These are phyloP conservation scores for Acacia concinna DNA, from an alignment of 331 rosid genomes.

Conservation along the genomic window DNA sequence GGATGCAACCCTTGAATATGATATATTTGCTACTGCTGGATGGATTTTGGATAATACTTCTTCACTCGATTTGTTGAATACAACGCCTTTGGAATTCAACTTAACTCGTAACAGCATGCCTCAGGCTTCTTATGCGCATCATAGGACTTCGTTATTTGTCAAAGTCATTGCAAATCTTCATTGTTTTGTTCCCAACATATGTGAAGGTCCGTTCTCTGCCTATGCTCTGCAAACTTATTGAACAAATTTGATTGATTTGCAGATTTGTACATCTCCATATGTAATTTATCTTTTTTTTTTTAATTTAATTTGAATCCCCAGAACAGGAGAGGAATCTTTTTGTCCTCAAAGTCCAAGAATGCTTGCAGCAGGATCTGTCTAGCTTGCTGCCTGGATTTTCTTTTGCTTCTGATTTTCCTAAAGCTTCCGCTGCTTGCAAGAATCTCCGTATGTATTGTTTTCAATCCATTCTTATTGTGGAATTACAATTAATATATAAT, in stretches of 20 bases:
- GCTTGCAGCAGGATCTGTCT: conserved; percentile 60
- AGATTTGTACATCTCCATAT: conserved; percentile 10
- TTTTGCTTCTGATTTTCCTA: conserved; percentile 48
- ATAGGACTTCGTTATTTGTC: conserved; percentile 77
- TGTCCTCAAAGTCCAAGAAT: conserved; percentile 63
- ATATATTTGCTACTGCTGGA: conserved; percentile 66
- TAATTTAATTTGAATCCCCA: conserved; percentile 35
- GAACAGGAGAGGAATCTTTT: conserved; percentile 81
- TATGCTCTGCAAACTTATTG: conserved; percentile 25
- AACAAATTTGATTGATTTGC: conserved; percentile 4
- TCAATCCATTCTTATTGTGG: background rate
- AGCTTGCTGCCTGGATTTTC: conserved; percentile 55
- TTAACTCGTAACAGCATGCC: conserved; percentile 48
- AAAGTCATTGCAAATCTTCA: conserved; percentile 86
- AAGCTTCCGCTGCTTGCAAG: conserved; percentile 59
- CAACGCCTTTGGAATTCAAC: conserved; percentile 45
- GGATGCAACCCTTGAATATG: conserved; percentile 69
- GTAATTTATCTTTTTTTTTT: conserved; percentile 6
- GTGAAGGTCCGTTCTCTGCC: conserved; percentile 63
- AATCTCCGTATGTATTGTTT: conserved; percentile 56
- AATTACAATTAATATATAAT: background rate
- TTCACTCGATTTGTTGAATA: conserved; percentile 29
- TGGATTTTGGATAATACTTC: conserved; percentile 68
- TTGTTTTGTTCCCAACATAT: conserved; percentile 73
- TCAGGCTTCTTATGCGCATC: conserved; percentile 66